Evolutionary conservation across 2,329 filamentous ascomycete species (phyloP).

Genomic region (Cordyceps tenuipes): DNA sequence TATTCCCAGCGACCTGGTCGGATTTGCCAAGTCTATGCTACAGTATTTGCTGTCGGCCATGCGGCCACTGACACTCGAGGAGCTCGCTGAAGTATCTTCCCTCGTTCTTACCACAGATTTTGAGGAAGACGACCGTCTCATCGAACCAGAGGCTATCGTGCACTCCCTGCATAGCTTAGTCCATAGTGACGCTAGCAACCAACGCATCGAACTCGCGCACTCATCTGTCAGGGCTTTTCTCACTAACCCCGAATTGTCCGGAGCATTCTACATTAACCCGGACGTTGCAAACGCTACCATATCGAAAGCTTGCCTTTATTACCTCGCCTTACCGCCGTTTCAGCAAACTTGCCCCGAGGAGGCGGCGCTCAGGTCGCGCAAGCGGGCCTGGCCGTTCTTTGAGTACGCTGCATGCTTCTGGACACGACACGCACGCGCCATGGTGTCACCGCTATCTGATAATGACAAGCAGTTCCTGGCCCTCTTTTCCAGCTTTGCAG

Average conservation of each 20-base stretch:
- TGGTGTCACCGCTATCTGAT: not conserved
- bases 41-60: conserved; percentile 6
- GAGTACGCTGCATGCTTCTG: conserved; percentile 5
- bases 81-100: conserved; percentile 3
- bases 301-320: not conserved
- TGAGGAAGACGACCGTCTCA: conserved; percentile 9
- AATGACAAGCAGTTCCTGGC: not conserved
- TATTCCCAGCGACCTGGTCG: not conserved
- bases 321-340: conserved; percentile 6
- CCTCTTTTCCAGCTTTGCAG: not conserved
- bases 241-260: not conserved
- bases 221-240: conserved; percentile 10
- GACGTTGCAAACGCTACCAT: not conserved
- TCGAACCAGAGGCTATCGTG: conserved; percentile 9
- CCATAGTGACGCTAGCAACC: not conserved
- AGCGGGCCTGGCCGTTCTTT: conserved; percentile 6
- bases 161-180: conserved; percentile 3
- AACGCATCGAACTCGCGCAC: conserved; percentile 8
- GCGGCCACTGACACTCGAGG: conserved; percentile 1
- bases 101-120: not conserved
- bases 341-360: not conserved
- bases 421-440: not conserved
- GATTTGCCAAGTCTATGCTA: conserved; percentile 2
- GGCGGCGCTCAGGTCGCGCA: not conserved
- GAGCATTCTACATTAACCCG: not conserved